phyloP scores from a whole-genome alignment of 1,284 basidiomycete species.

The Puccinia sorghi region DNA sequence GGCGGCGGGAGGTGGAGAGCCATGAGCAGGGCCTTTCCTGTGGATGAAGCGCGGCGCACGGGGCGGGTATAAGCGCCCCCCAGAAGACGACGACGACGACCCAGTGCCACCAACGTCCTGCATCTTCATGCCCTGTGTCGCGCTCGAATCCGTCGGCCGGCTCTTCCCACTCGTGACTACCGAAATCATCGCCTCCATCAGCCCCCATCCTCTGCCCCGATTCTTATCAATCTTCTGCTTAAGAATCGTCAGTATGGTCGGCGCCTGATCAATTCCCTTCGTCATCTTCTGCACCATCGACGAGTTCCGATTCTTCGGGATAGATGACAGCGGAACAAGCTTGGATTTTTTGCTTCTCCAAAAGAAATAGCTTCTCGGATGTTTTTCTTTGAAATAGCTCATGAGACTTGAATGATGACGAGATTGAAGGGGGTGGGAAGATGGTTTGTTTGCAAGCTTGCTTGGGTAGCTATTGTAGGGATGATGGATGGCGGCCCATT shows the following conservation, averaged over 20 bases:
- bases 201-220: background rate
- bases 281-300: too few relatives aligned
- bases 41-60: too few relatives aligned
- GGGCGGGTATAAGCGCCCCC: too few relatives aligned
- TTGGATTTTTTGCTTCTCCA: constrained; percentile 5
- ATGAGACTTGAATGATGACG: background rate
- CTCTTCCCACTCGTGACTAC: background rate
- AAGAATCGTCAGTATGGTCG: background rate
- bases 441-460: background rate
- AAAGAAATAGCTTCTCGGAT: background rate
- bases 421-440: background rate
- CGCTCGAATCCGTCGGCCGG: background rate
- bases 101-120: too few relatives aligned
- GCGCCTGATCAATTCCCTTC: background rate
- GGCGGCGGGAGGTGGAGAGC: background rate
- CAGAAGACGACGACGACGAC: too few relatives aligned
- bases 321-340: background rate
- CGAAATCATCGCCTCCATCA: background rate
- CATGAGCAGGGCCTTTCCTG: too few relatives aligned
- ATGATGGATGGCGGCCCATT: constrained; percentile 28
- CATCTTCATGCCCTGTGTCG: constrained; percentile 7
- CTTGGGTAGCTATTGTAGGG: background rate
- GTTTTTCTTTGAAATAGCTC: background rate
- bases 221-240: background rate
- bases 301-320: background rate